Percentiles rank a stretch among this genome's conserved stretches.
These are phyloP conservation scores for Pythium brachiatum DNA, from an alignment of 352 stramenopile genomes.

Conservation along the genomic window DNA sequence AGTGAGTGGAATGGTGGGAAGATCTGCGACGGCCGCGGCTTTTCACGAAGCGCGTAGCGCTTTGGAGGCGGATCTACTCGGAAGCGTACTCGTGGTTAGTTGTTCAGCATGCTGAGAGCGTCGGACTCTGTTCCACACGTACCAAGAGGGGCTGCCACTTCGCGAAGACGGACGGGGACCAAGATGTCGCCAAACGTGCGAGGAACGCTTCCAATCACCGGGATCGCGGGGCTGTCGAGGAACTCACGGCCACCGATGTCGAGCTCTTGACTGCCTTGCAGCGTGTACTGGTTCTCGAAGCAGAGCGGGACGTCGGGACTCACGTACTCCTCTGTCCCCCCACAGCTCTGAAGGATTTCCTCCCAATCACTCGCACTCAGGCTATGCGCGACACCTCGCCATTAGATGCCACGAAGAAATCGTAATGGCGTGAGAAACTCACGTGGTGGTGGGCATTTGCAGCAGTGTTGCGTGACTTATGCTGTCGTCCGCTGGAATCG, in stretches of 20 bases:
- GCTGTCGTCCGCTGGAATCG: background rate
- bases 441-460: background rate
- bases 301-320: constrained; percentile 60
- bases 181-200: constrained; percentile 13
- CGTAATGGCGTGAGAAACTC: constrained; percentile 8
- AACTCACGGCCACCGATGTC: constrained; percentile 65
- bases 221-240: constrained; percentile 43
- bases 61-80: background rate
- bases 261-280: constrained; percentile 61
- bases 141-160: background rate
- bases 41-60: constrained; percentile 12
- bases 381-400: constrained; percentile 2
- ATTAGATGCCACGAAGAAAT: background rate
- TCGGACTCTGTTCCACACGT: background rate
- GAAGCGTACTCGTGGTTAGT: background rate
- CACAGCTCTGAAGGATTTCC: constrained; percentile 41
- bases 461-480: background rate
- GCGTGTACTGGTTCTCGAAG: constrained; percentile 31
- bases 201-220: constrained; percentile 16
- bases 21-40: background rate
- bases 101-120: background rate
- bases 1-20: constrained; percentile 3
- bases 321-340: constrained; percentile 50
- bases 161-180: background rate
- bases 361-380: constrained; percentile 48